Conservation (phyloP, 345 rosid species). For the Syzygium jambos region DNA sequence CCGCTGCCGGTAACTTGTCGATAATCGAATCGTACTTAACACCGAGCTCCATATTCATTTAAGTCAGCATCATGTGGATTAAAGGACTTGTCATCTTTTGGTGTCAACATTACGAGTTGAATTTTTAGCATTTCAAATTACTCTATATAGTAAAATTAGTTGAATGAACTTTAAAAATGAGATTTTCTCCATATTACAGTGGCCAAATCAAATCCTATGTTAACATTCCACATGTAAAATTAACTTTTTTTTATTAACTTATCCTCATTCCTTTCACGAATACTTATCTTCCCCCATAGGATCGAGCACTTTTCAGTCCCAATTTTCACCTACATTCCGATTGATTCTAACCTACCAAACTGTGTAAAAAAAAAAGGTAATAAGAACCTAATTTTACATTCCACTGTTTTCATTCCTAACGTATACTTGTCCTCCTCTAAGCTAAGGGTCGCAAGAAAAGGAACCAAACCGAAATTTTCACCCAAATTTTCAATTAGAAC, state of each 20-base stretch:
- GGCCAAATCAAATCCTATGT: not conserved
- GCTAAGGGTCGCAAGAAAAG: not conserved
- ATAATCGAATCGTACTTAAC: not conserved
- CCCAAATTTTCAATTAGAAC: not conserved
- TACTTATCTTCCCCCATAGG: not conserved
- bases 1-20: fast-evolving
- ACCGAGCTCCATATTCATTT: not conserved
- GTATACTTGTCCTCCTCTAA: not conserved
- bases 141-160: not conserved
- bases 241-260: not conserved
- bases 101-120: not conserved
- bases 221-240: not conserved
- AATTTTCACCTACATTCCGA: not conserved
- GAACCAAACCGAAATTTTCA: not conserved
- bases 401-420: not conserved
- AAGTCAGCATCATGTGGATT: not conserved
- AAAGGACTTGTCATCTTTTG: not conserved
- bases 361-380: not conserved
- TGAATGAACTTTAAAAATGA: not conserved
- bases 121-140: not conserved
- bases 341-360: not conserved
- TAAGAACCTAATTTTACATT: not conserved
- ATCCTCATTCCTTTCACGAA: not conserved
- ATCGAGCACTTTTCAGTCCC: not conserved
- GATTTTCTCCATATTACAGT: not conserved